These are phyloP conservation scores for Lithospermum erythrorhizon DNA, from an alignment of 257 asterid species.

Conservation along the genomic window DNA sequence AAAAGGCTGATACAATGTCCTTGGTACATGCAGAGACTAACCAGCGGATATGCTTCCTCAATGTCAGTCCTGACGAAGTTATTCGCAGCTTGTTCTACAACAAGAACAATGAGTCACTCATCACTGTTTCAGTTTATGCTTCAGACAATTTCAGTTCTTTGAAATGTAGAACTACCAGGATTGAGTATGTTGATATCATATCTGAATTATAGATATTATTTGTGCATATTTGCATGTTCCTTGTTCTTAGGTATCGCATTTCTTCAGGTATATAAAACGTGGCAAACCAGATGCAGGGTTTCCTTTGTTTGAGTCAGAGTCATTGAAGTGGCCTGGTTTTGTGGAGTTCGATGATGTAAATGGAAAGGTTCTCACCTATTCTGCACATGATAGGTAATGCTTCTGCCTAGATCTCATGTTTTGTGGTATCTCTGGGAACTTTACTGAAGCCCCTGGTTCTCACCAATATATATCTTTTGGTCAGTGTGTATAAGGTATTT, in stretches of 20 bases:
- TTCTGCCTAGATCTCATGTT: neutral
- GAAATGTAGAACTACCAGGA: constrained; percentile 91
- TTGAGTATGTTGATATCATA: constrained; percentile 51
- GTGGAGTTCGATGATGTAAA: constrained; percentile 97
- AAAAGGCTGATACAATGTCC: constrained; percentile 30
- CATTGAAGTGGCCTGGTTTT: constrained; percentile 98
- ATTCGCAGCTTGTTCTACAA: constrained; percentile 94
- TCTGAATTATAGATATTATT: constrained; percentile 1
- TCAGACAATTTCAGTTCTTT: constrained; percentile 89
- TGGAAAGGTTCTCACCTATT: constrained; percentile 93
- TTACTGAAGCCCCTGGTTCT: constrained; percentile 1
- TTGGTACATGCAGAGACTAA: constrained; percentile 65
- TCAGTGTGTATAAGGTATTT: constrained; percentile 69
- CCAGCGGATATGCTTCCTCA: constrained; percentile 90
- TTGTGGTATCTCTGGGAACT: neutral
- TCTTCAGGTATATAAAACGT: constrained; percentile 68
- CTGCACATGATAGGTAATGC: constrained; percentile 76
- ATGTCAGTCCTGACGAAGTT: constrained; percentile 90
- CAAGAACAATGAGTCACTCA: constrained; percentile 90
- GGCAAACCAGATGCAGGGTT: constrained; percentile 97
- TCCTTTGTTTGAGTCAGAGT: constrained; percentile 88
- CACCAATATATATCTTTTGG: constrained; percentile 13
- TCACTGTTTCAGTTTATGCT: constrained; percentile 94
- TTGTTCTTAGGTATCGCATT: constrained; percentile 10
- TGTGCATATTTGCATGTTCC: neutral